Evolutionary conservation across 805 yeast species (phyloP), one percentile per base, ranked within the genome.

Genomic region (Myxozyma monticola): DNA sequence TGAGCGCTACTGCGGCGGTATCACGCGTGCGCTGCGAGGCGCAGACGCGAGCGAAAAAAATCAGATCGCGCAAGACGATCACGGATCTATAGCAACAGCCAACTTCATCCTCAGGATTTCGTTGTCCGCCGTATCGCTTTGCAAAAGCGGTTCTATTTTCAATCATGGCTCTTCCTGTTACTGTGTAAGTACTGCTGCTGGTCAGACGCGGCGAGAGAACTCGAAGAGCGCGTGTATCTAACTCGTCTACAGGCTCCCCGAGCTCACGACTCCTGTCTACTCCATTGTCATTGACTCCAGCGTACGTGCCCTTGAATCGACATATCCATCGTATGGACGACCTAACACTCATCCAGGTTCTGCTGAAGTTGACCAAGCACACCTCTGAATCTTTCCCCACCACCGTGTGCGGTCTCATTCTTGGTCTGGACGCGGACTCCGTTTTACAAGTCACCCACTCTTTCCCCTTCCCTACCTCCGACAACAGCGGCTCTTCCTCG

Each of bases 391-490:
- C 77, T 60, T 76, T 73, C 62, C 86, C 89, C 37, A 73, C 79
- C 35, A 70, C 80, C 24, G 83, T 76, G 51, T 73, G 83, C 25
- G 95, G 95, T 18, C 81, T 88, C 33, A 72, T 87, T 47, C 78
- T 82, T 49, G 95, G 95, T n/a, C 73, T 83, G 51, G 78, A 77
- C 48, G 72, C 66, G 29, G 77, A 77, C 37, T 68, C 72, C 10
- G 72, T 78, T 30, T 62, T 76, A 14, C 68, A 71, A 43, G 65
- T 75, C 39, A 74, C 88, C 10, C 84, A 83, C 60, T 73, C 81
- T 20, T 85, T 80, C 70, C 83, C 86, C 44, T 83, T 79, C 70
- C 91, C 95, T 48, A 48, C 55, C 18, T 90, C 93, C 48, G 60
- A 55, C 17, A 37, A 34, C 22, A 42, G 29, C 35, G 54, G 48